Evolutionary conservation across 352 stramenopile species (phyloP).

Genomic region (Peronospora destructor): DNA sequence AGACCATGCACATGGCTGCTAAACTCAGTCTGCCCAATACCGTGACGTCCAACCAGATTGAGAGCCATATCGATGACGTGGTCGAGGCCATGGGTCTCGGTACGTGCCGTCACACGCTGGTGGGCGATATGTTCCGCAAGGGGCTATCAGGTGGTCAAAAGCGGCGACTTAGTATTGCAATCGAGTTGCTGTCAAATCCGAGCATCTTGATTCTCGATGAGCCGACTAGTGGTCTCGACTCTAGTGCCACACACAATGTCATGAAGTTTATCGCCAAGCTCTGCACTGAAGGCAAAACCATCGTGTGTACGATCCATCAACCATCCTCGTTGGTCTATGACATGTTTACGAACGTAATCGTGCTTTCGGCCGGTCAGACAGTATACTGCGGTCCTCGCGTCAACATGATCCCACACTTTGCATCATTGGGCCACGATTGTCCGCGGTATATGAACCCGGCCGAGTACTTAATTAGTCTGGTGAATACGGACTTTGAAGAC

Average conservation of each 20-base stretch:
- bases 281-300: conserved; percentile 24
- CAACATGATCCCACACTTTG: conserved; percentile 37
- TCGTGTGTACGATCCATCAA: conserved; percentile 90
- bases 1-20: conserved; percentile 60
- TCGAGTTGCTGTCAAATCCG: conserved; percentile 70
- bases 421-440: conserved; percentile 24
- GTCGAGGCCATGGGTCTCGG: conserved; percentile 54
- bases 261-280: conserved; percentile 23
- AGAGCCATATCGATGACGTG: conserved; percentile 34
- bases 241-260: conserved; percentile 14
- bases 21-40: conserved; percentile 44
- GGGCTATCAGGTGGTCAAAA: conserved; percentile 77
- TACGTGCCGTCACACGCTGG: conserved; percentile 42
- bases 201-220: conserved; percentile 78
- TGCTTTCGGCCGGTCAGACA: conserved; percentile 58
- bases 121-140: conserved; percentile 71
- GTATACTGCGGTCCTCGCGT: conserved; percentile 68
- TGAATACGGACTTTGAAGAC: conserved; percentile 59
- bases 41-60: conserved; percentile 24
- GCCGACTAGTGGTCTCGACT: conserved; percentile 50
- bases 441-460: conserved; percentile 48
- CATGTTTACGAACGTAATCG: conserved; percentile 36
- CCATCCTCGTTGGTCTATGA: conserved; percentile 50
- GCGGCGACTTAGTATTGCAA: conserved; percentile 62
- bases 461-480: conserved; percentile 42